Evolutionary conservation across 768 basidiomycete species (phyloP), one percentile per base, ranked within the genome.

Genomic region (Tulasnella calospora): DNA sequence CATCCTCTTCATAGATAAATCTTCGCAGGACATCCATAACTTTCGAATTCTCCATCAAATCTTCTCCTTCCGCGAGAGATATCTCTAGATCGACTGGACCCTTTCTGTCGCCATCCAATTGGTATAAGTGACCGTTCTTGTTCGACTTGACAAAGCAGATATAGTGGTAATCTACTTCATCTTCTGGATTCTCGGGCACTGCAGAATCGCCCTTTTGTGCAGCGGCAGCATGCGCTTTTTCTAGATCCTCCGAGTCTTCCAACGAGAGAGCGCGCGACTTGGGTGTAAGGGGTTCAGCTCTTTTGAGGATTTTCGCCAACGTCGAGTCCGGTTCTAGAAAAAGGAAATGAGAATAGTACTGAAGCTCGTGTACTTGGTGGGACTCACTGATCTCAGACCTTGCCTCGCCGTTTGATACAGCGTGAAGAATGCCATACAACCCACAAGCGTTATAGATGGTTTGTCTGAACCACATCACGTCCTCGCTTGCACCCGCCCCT

Each of bases 371-470:
- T 61, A 1, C 8, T 35, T 15, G 15, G 10, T 19, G 46, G 19
- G 3, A 67, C 78, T 55, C n/a, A 78, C 55, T 36, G 44, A 78
- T 74, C 6, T 44, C 21, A 36, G 30, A 35, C 21, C 71, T 40
- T 36, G 78, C 71, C 27, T 73, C 35, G 9, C 78, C 78, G 38
- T 78, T 78, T 30, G 71, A 74, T 41, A 74, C 72, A 23, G 71
- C 44, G 40, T 78, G 78, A 35, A 78, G 71, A 30, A 78, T 73
- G 8, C 71, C 78, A 30, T 78, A 78, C 13, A 78, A 47, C 6
- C 78, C 78, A 38, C 78, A 78, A n/a, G 78, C 78, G 27, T 73
- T 78, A 30, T 73, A 27, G 40, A 78, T 78, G 0, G 78, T 73
- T 36, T 78, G 78, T 51, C 36, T 9, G 72, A 74, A 78, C 78